Base-by-base conservation (phyloP, 345 rosid genomes). In the Hevea brasiliensis region DNA sequence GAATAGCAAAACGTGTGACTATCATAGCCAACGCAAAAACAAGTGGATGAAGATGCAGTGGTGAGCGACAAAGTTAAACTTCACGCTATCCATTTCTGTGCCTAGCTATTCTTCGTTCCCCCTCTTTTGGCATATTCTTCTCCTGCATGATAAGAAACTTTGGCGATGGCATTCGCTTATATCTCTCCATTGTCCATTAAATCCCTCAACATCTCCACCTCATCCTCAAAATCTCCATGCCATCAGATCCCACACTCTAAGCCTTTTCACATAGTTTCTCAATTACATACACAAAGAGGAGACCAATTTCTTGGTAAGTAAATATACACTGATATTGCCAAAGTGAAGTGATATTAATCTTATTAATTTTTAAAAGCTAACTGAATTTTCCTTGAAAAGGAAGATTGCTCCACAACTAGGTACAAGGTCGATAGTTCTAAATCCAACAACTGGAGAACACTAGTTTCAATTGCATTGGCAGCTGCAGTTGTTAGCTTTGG, bases 381-480 rank as follows among this genome's bases (percentile, higher is more conserved):
- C 67, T 65, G 60, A 60, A 50, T 70, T 60, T 70, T 63, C 53
- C 72, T 85, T 65, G n/a, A 76, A 85, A 80, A 87, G 92, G 77
- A 84, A 87, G 92, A 79, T 75, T 79, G 76, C 74, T 68, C 75
- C 71, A 68, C 65, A 60, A 67, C 29, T 56, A 64, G 72, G 53
- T 40, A 20, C 75, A 74, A 55, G 79, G 75, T 56, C 15, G 45
- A 77, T 47, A 62, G 51, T 23, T 27, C 40, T 63, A 84, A 83
- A 24, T 42, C 86, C 20, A 83, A 79, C 63, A 81, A 60, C 41
- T 93, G 94, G 94, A 83, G 80, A 59, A 76, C 69, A 32, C 11
- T 89, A 26, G 87, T 88, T 58, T 90, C 97, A 1, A 77, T 93
- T 45, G 87, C 93, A 29, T 72, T 88, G 80, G 92, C 89, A 0